phyloP scores from a whole-genome alignment of 805 yeast genomes.

The Pichia heedii region DNA sequence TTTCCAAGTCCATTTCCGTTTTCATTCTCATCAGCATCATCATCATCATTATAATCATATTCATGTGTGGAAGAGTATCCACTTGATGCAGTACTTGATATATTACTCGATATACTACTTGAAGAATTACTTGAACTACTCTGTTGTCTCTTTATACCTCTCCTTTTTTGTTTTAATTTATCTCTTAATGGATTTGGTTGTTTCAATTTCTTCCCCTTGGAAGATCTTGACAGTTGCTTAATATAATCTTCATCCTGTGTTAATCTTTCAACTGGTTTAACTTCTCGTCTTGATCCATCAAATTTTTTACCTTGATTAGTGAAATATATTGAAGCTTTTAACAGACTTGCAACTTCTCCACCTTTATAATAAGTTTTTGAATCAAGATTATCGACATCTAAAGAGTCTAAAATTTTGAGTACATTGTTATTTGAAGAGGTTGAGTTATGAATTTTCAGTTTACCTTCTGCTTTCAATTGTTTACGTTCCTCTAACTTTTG shows the following conservation, averaged over 20 bases:
- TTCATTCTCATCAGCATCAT: too few relatives aligned
- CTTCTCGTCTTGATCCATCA: slow-evolving; percentile 13
- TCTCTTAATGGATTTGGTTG: too few relatives aligned
- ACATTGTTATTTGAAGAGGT: background rate
- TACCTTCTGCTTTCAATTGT: background rate
- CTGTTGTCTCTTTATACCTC: background rate
- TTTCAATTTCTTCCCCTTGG: slow-evolving; percentile 1
- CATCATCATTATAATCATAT: too few relatives aligned
- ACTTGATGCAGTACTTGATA: too few relatives aligned
- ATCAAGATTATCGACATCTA: background rate
- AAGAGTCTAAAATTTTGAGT: slow-evolving; percentile 1
- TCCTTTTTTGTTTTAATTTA: slow-evolving; percentile 1
- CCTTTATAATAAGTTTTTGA: slow-evolving; percentile 15
- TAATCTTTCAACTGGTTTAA: slow-evolving; percentile 18
- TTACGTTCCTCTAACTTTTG: background rate
- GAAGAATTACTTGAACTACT: background rate
- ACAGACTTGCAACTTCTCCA: slow-evolving; percentile 12
- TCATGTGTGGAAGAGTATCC: too few relatives aligned
- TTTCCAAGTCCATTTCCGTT: too few relatives aligned
- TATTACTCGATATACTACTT: background rate
- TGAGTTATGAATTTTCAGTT: background rate
- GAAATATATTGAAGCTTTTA: slow-evolving; percentile 21
- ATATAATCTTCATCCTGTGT: slow-evolving; percentile 2
- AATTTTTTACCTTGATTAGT: slow-evolving; percentile 18
- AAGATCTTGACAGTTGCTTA: background rate